phyloP scores from a whole-genome alignment of 148 eudicot species.

The Rhododendron mucronatum region DNA sequence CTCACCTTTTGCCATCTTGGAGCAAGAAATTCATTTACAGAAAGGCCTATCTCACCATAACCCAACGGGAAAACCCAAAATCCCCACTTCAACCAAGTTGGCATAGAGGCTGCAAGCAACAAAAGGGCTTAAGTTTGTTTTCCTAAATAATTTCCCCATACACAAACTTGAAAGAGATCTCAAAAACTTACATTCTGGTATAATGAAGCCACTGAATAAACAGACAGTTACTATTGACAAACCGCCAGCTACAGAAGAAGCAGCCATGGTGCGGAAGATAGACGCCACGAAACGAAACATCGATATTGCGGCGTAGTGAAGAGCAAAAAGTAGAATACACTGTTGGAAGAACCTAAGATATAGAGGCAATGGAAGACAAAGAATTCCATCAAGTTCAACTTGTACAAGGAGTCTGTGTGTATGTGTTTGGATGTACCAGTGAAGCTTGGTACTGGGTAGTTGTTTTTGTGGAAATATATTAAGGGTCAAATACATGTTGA shows the following conservation, averaged over 20 bases:
- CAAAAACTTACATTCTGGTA: constrained; percentile 50
- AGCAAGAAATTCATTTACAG: constrained; percentile 73
- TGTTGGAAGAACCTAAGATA: constrained; percentile 65
- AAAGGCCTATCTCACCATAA: constrained; percentile 71
- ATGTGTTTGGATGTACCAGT: neutral
- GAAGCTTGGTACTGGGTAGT: neutral
- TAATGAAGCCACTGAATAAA: constrained; percentile 64
- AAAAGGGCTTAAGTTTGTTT: neutral
- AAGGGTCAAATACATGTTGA: neutral
- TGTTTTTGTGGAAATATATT: neutral
- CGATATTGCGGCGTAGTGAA: constrained; percentile 55
- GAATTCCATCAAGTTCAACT: neutral
- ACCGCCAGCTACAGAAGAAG: constrained; percentile 43
- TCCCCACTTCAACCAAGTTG: constrained; percentile 76
- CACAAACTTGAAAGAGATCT: neutral
- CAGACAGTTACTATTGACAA: constrained; percentile 31
- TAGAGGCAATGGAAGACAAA: neutral
- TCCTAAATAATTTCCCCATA: neutral
- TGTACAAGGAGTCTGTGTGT: neutral
- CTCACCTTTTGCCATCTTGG: constrained; percentile 77
- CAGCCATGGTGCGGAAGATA: constrained; percentile 42
- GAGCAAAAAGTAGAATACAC: constrained; percentile 39
- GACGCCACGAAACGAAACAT: constrained; percentile 72
- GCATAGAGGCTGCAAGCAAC: constrained; percentile 71
- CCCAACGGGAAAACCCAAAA: constrained; percentile 71